Percentiles rank a stretch among this genome's conserved stretches.
phyloP scores from a whole-genome alignment of 805 yeast species.

The Babjeviella inositovora region DNA sequence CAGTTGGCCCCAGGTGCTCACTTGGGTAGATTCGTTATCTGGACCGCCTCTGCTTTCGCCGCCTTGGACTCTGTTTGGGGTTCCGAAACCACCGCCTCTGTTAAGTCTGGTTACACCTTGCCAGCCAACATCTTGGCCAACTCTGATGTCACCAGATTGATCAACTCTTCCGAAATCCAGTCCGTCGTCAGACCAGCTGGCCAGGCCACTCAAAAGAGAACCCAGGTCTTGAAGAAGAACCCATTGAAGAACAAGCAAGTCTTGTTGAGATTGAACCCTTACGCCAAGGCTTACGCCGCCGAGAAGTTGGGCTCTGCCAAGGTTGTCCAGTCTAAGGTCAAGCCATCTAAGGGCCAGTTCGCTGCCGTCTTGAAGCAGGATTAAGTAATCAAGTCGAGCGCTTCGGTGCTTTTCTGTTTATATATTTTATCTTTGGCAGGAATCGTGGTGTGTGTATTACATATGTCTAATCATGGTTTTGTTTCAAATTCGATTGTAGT shows the following conservation, averaged over 20 bases:
- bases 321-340: constrained; percentile 44
- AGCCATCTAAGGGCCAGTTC: constrained; percentile 63
- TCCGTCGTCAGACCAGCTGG: constrained; percentile 95
- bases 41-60: constrained; percentile 98
- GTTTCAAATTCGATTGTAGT: too few species aligned
- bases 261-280: constrained; percentile 96
- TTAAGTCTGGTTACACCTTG: constrained; percentile 80
- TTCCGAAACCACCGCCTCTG: constrained; percentile 68
- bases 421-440: too few species aligned
- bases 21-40: constrained; percentile 98
- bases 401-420: too few species aligned
- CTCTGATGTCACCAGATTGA: constrained; percentile 93
- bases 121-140: constrained; percentile 91
- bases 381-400: too few species aligned
- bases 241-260: constrained; percentile 99
- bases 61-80: constrained; percentile 96
- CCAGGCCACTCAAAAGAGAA: constrained; percentile 83
- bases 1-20: constrained; percentile 99
- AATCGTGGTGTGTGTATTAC: too few species aligned
- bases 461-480: too few species aligned
- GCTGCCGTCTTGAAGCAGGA: constrained; percentile 49
- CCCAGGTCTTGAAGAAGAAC: constrained; percentile 96
- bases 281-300: constrained; percentile 93
- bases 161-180: constrained; percentile 99
- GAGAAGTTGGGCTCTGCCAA: constrained; percentile 79